Evolutionary conservation across 352 stramenopile species (phyloP).

Genomic region (Phytophthora aleatoria): DNA sequence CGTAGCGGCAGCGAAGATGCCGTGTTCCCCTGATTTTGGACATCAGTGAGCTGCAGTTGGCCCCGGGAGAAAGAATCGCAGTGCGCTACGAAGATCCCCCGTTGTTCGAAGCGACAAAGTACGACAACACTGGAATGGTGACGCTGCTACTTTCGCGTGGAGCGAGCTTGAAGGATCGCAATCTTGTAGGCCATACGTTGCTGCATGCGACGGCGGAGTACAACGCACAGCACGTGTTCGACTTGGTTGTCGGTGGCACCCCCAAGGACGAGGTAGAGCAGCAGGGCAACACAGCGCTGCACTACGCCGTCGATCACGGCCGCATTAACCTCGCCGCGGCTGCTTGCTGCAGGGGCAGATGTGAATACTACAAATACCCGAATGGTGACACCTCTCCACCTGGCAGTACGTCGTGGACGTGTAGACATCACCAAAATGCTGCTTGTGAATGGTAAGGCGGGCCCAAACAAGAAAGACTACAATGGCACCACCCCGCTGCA

Average conservation of each 20-base stretch:
- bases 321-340: neutral
- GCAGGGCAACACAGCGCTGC: neutral
- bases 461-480: constrained; percentile 11
- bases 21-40: constrained; percentile 4
- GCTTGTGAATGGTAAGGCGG: constrained; percentile 1
- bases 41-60: constrained; percentile 1
- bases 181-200: constrained; percentile 1
- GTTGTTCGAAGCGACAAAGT: constrained; percentile 1
- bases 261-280: constrained; percentile 1
- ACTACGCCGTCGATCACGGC: neutral
- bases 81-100: neutral
- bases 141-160: constrained; percentile 6
- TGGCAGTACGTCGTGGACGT: constrained; percentile 1
- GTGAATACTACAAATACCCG: neutral
- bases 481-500: constrained; percentile 6
- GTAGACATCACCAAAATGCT: constrained; percentile 1
- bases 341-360: neutral
- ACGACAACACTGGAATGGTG: constrained; percentile 5
- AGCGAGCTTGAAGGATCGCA: constrained; percentile 7
- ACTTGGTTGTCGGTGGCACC: neutral
- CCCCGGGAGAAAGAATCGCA: neutral
- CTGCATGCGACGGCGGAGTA: neutral
- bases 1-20: constrained; percentile 8
- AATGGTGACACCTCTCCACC: neutral
- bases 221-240: neutral